Evolutionary conservation across 345 rosid genomes (phyloP).

Genomic region (Passiflora organensis): DNA sequence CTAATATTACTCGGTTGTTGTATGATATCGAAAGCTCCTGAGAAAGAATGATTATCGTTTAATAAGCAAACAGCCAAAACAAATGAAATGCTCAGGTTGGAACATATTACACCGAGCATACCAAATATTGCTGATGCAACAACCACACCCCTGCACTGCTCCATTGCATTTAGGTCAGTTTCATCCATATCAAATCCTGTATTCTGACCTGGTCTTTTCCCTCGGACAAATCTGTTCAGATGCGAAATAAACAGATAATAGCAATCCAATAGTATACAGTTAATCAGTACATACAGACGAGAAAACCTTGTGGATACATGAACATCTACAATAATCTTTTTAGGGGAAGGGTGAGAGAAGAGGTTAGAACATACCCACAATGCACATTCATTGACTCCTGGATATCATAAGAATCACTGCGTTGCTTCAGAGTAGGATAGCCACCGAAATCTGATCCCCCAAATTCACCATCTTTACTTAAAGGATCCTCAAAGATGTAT

Average conservation of each 20-base stretch:
- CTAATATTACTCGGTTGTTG: constrained; percentile 83
- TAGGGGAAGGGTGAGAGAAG: neutral
- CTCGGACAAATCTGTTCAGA: constrained; percentile 71
- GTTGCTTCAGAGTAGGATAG: constrained; percentile 72
- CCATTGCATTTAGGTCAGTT: constrained; percentile 80
- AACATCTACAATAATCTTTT: neutral
- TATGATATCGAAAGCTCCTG: constrained; percentile 91
- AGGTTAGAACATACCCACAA: constrained; percentile 75
- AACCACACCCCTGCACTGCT: constrained; percentile 77
- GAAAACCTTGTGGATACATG: neutral
- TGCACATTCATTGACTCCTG: constrained; percentile 79
- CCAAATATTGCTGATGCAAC: constrained; percentile 98
- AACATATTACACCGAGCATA: constrained; percentile 27
- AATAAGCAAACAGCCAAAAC: constrained; percentile 17
- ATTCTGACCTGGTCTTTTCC: constrained; percentile 67
- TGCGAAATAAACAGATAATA: constrained; percentile 8
- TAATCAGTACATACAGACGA: too few species aligned
- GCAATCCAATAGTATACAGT: neutral
- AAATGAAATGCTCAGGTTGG: constrained; percentile 8
- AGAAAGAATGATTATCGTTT: constrained; percentile 10
- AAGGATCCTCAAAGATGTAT: constrained; percentile 62
- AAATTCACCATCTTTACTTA: constrained; percentile 58
- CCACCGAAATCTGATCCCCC: constrained; percentile 99
- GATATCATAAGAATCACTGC: constrained; percentile 78
- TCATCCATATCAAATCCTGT: constrained; percentile 91